These are phyloP conservation scores for Cephaloascus fragrans DNA, from an alignment of 805 yeast species.

Conservation along the genomic window DNA sequence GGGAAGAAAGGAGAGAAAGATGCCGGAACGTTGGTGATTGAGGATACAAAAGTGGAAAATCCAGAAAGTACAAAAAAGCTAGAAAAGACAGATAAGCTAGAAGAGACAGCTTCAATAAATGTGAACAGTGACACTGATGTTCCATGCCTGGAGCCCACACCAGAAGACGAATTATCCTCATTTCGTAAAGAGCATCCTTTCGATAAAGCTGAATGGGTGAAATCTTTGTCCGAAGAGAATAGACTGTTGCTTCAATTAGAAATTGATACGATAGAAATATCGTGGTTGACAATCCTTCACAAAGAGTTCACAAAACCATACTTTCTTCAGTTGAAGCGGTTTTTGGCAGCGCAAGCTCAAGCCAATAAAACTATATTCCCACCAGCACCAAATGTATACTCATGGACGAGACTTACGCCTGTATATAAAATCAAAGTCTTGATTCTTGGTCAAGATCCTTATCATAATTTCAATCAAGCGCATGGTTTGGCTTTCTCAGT, in stretches of 20 bases:
- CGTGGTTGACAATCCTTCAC: conserved; percentile 70
- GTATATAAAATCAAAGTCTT: conserved; percentile 64
- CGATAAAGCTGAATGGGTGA: conserved; percentile 43
- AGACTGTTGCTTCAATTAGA: conserved; percentile 51
- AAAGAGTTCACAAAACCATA: conserved; percentile 77
- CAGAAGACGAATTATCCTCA: neutral
- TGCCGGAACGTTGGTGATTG: too few species aligned
- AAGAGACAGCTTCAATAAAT: too few species aligned
- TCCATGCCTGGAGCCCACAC: too few species aligned
- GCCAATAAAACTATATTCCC: conserved; percentile 61
- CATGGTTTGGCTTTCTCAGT: conserved; percentile 96
- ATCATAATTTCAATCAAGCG: conserved; percentile 87
- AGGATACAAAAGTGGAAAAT: too few species aligned
- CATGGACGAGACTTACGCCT: conserved; percentile 88
- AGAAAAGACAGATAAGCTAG: too few species aligned
- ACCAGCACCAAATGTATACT: conserved; percentile 64
- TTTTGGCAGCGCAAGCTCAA: conserved; percentile 38
- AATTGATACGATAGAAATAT: conserved; percentile 54
- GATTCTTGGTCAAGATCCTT: conserved; percentile 93
- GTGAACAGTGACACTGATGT: too few species aligned
- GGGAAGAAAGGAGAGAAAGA: too few species aligned
- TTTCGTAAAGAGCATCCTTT: conserved; percentile 14
- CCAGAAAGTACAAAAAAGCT: too few species aligned
- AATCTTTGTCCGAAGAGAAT: conserved; percentile 36
- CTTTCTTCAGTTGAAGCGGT: conserved; percentile 63